phyloP scores from a whole-genome alignment of 2,329 filamentous ascomycete species.

The Talaromyces sp. region DNA sequence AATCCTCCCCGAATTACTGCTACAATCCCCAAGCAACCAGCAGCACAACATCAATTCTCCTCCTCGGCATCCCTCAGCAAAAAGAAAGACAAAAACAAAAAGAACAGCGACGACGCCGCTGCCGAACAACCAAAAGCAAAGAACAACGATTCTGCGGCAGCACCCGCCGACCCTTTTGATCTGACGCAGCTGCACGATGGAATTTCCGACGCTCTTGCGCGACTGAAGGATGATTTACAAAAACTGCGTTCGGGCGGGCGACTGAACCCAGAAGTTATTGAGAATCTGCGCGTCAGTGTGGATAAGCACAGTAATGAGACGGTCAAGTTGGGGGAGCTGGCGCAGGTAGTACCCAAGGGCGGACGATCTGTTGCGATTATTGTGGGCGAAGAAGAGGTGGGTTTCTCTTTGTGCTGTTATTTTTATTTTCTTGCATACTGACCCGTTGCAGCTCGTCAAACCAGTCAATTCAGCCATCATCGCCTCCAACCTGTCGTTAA shows the following conservation, averaged over 20 bases:
- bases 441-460: constrained; percentile 37
- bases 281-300: constrained; percentile 56
- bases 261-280: constrained; percentile 58
- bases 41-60: constrained; percentile 6
- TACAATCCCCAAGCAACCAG: not conserved
- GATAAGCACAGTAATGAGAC: constrained; percentile 49
- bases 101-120: not conserved
- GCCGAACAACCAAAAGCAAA: not conserved
- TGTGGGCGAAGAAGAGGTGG: constrained; percentile 59
- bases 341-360: constrained; percentile 62
- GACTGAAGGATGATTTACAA: constrained; percentile 56
- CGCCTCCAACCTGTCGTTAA: constrained; percentile 38
- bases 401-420: constrained; percentile 19
- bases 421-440: not conserved
- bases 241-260: constrained; percentile 59
- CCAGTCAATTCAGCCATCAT: constrained; percentile 39
- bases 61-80: constrained; percentile 3
- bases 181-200: constrained; percentile 53
- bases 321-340: constrained; percentile 56
- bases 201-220: constrained; percentile 51
- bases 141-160: constrained; percentile 17
- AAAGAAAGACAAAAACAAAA: constrained; percentile 12
- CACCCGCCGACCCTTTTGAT: constrained; percentile 54
- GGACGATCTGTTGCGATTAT: constrained; percentile 57
- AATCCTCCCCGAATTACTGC: not conserved